Percentiles rank a stretch among this genome's conserved stretches.
Evolutionary conservation across 441 rosid genomes (phyloP).

Genomic region (Mallotus repandus): DNA sequence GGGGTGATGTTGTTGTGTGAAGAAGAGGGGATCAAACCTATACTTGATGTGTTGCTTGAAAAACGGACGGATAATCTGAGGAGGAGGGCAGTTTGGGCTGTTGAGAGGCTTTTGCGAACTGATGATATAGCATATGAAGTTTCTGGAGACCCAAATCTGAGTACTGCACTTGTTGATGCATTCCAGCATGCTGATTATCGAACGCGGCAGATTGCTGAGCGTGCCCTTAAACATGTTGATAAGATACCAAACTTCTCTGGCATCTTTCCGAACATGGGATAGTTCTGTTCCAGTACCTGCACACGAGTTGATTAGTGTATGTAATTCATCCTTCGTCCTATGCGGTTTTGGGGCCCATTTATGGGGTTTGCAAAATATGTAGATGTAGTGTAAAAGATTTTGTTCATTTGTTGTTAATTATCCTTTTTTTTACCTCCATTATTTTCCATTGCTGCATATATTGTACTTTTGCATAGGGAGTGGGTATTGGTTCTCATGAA

Average conservation of each 20-base stretch:
- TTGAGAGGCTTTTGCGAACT: slow-evolving; percentile 80
- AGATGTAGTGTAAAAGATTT: slow-evolving; percentile 36
- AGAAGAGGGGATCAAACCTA: slow-evolving; percentile 62
- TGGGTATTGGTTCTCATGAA: slow-evolving; percentile 9
- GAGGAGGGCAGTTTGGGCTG: slow-evolving; percentile 82
- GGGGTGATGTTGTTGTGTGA: slow-evolving; percentile 64
- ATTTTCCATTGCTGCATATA: slow-evolving; percentile 21
- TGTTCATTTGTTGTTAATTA: slow-evolving; percentile 32
- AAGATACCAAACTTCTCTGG: slow-evolving; percentile 93
- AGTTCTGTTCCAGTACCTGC: slow-evolving; percentile 19
- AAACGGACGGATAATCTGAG: slow-evolving; percentile 68
- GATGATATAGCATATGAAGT: slow-evolving; percentile 79
- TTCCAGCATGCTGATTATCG: slow-evolving; percentile 85
- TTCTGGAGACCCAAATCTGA: slow-evolving; percentile 64
- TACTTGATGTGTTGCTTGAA: slow-evolving; percentile 60
- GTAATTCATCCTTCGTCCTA: slow-evolving; percentile 26
- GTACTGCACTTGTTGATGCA: slow-evolving; percentile 93
- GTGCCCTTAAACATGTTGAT: slow-evolving; percentile 85
- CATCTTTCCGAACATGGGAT: slow-evolving; percentile 61
- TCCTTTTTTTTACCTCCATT: slow-evolving; percentile 16
- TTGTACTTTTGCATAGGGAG: slow-evolving; percentile 14
- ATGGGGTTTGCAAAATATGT: slow-evolving; percentile 29
- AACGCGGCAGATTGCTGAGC: slow-evolving; percentile 90
- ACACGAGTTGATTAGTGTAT: slow-evolving; percentile 22
- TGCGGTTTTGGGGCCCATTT: slow-evolving; percentile 21